Evolutionary conservation across 768 basidiomycete species (phyloP).

Genomic region (Lentinus brumalis): DNA sequence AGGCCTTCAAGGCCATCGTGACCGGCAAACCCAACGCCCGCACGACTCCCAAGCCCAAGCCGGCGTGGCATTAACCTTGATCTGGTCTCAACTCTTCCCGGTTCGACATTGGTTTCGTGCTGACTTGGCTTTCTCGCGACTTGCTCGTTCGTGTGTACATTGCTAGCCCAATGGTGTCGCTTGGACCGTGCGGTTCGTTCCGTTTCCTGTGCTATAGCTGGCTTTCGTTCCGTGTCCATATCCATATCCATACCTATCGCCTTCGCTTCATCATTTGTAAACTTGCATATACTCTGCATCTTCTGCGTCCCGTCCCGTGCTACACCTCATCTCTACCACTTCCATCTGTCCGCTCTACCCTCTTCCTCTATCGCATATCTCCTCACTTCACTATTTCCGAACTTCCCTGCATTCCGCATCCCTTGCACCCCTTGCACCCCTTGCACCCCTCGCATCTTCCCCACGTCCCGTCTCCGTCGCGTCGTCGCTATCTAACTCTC

Average conservation of each 20-base stretch:
- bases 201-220: conserved; percentile 5
- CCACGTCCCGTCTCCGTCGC: conserved; percentile 8
- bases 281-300: not conserved
- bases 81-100: not conserved
- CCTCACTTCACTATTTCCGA: not conserved
- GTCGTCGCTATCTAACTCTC: conserved; percentile 25
- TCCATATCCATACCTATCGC: conserved; percentile 9
- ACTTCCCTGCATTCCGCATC: not conserved
- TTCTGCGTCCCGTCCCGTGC: not conserved
- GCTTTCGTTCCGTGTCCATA: conserved; percentile 11
- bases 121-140: not conserved
- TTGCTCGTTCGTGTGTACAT: not conserved
- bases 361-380: conserved; percentile 3
- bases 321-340: conserved; percentile 1
- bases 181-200: conserved; percentile 8
- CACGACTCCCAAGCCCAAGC: conserved; percentile 1
- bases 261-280: conserved; percentile 2
- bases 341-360: conserved; percentile 1
- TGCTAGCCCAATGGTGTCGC: not conserved
- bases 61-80: conserved; percentile 12
- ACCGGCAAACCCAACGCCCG: conserved; percentile 47
- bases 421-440: not conserved
- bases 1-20: conserved; percentile 77
- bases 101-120: not conserved
- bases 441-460: not conserved